Evolutionary conservation across 345 rosid genomes (phyloP), one percentile per base, ranked within the genome.

Genomic region (Corchorus olitorius): DNA sequence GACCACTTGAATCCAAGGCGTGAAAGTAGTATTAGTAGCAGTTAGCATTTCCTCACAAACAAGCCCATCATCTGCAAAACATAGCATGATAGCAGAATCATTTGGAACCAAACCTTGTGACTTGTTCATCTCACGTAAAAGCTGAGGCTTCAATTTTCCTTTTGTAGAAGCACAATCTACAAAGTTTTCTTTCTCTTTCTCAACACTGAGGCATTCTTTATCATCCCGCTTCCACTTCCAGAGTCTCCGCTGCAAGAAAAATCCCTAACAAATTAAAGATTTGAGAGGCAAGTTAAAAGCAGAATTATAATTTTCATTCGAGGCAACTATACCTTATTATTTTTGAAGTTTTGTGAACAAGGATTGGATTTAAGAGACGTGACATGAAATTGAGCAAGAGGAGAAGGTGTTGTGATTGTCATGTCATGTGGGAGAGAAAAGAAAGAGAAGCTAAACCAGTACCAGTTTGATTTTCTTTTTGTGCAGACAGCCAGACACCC

Each of bases 31-130:
- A 65, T 85, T 87, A 76, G 87, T 82, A 78, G 43, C 6, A 6
- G 77, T 61, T 61, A 85, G 46, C 15, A 91, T 75, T 71, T 89
- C 88, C 8, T 86, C 87, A 93, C 91, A 91, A 46, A 89, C 14
- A 79, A 81, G 80, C 4, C 90, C 90, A 70, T 76, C 81, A 10
- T 82, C 73, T 1, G 88, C 87, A 75, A 83, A 90, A 75, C 81
- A 84, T 54, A 90, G 82, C 88, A 91, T 83, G 72, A 85, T 74
- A 75, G 90, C 82, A 4, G 88, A 87, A 20, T 77, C 71, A 48
- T 80, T 65, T 0, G 83, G 87, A 0, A 85, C 35, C 37, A 76
- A 75, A 33, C 88, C 84, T 53, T 83, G 72, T 22, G 83, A 77
- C 87, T 81, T 87, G 87, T 81, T 87, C 87, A 87, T 74, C 77